Conservation (phyloP, 208 protist species). For the Trypanosoma scelopori region DNA sequence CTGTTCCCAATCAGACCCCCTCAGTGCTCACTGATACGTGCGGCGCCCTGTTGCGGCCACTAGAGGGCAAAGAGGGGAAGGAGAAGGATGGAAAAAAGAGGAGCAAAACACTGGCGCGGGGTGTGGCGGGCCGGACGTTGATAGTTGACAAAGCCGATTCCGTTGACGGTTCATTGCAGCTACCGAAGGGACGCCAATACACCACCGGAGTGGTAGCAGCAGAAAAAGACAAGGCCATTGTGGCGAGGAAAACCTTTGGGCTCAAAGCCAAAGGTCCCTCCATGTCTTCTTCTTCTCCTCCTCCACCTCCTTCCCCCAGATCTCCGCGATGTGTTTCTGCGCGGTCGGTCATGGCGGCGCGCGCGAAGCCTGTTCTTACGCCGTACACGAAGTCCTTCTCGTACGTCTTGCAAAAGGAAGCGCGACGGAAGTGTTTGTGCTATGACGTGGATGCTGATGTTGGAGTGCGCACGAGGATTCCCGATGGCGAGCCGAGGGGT, state of each 20-base stretch:
- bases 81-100: no score
- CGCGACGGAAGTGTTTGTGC: background rate
- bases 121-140: no score
- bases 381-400: constrained; percentile 14
- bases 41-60: no score
- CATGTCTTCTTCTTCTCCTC: no score
- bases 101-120: no score
- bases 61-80: no score
- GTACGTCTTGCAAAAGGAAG: constrained; percentile 8
- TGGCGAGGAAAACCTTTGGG: background rate
- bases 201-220: background rate
- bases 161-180: no score
- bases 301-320: no score
- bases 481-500: background rate
- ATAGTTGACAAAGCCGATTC: no score
- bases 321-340: background rate
- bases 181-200: background rate
- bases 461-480: background rate
- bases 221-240: background rate
- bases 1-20: no score
- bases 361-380: constrained; percentile 2
- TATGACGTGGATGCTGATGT: background rate
- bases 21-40: no score
- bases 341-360: background rate
- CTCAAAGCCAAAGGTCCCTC: no score